A percentile compares a stretch with the other conserved stretches of the same genome.
Evolutionary conservation across 805 yeast species (phyloP).

Genomic region (Candida michaelii): DNA sequence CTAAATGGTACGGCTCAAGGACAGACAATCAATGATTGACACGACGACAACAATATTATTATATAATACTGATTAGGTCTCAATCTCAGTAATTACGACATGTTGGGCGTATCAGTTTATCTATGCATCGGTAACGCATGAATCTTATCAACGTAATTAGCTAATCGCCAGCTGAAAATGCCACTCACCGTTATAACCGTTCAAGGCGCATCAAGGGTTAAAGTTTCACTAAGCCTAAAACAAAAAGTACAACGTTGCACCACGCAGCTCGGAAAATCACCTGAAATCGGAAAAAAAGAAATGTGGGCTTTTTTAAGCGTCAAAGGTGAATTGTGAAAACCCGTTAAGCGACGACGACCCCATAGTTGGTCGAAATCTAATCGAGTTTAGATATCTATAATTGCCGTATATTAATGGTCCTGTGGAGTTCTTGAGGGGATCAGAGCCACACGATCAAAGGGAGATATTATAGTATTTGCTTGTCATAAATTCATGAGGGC

Average conservation of each 20-base stretch:
- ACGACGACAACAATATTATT: too few relatives aligned
- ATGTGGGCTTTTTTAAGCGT: not conserved
- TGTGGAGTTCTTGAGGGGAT: not conserved
- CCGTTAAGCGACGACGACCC: not conserved
- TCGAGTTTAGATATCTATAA: not conserved
- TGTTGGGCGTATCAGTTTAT: too few relatives aligned
- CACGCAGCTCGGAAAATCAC: not conserved
- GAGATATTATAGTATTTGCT: not conserved
- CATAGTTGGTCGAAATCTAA: not conserved
- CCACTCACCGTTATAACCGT: too few relatives aligned
- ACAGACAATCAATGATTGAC: too few relatives aligned
- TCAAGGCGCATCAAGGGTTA: not conserved
- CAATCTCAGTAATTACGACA: too few relatives aligned
- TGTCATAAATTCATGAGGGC: not conserved
- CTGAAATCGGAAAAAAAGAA: not conserved
- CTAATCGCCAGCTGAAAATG: too few relatives aligned
- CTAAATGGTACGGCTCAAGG: too few relatives aligned
- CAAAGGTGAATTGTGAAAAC: too few relatives aligned
- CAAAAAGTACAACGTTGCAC: not conserved
- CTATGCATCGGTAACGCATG: too few relatives aligned
- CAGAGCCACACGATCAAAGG: slow-evolving; percentile 3
- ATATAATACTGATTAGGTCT: too few relatives aligned
- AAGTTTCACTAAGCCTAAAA: not conserved
- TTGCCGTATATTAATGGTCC: not conserved
- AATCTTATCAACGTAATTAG: too few relatives aligned